Base-by-base conservation (phyloP, 108 stramenopile genomes). In the Fistulifera pelliculosa region DNA sequence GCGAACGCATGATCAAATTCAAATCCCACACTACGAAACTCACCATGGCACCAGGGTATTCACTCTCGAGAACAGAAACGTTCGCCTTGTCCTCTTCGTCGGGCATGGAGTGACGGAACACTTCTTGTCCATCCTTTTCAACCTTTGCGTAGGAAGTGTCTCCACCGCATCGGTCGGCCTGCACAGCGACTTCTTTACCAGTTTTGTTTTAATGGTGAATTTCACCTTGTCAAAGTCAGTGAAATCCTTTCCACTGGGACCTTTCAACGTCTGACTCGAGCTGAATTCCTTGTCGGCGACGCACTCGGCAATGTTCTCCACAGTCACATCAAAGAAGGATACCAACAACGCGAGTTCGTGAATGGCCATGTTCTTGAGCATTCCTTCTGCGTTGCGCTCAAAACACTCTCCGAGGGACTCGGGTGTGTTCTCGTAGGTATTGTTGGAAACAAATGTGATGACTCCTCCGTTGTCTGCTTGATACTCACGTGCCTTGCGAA, bases 321-420 rank as follows among this genome's bases (percentile, higher is more conserved):
- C 88, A 38, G 83, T 64, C 26, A 90, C 89, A 63, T 88, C 89
- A 62, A 80, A 94, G 71, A 90, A 94, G 51, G 79, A 79, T 12
- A 89, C 93, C 43, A 94, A 61, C 13, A 94, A 70, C 28, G 89
- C 89, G 16, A 90, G 71, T 67, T 94, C 92, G 69, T 94, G 92
- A 41, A 94, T 90, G 64, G 87, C 92, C 92, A 94, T 94, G 76
- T 94, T 94, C 80, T 94, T 94, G 27, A 94, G 73, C 88, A 94
- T 90, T 48, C 93, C 93, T 69, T 94, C 93, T 57, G 78, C 73
- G 54, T 94, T 94, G 44, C 93, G 84, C 68, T 88, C 86, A 71
- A 94, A 94, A 77, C 93, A 94, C 71, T 94, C 93, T 63, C 87
- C 88, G 38, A 94, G 83, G 8, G 79, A 81, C 60, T 83, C 87